Evolutionary conservation across 2,329 filamentous ascomycete species (phyloP).

Genomic region (Claviceps capensis): DNA sequence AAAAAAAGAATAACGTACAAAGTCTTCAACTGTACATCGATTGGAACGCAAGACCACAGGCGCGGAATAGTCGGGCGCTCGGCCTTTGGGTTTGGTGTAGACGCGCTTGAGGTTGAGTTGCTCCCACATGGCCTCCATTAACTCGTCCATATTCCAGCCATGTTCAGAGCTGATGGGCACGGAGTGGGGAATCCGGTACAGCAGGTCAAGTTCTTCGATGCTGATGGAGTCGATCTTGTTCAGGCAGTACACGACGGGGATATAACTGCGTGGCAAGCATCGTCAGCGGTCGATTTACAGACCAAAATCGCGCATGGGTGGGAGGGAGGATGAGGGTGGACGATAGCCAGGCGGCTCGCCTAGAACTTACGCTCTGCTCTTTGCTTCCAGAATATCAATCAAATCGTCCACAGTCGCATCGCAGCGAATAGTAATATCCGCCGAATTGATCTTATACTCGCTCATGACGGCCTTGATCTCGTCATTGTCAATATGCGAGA

Average conservation of each 20-base stretch:
- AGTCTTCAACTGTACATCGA: slow-evolving; percentile 87
- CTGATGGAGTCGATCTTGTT: slow-evolving; percentile 99
- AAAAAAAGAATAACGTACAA: slow-evolving; percentile 48
- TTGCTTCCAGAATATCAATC: slow-evolving; percentile 91
- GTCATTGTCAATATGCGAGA: slow-evolving; percentile 85
- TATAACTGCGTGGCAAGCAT: slow-evolving; percentile 45
- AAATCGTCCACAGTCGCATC: slow-evolving; percentile 95
- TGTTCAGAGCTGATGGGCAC: slow-evolving; percentile 95
- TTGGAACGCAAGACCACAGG: slow-evolving; percentile 79
- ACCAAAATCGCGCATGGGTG: background rate
- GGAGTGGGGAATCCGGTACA: slow-evolving; percentile 94
- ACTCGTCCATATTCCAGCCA: slow-evolving; percentile 95
- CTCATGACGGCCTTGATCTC: slow-evolving; percentile 97
- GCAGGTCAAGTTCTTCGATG: slow-evolving; percentile 89
- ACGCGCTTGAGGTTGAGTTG: slow-evolving; percentile 83
- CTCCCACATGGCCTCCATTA: slow-evolving; percentile 98
- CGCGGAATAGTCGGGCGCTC: slow-evolving; percentile 77
- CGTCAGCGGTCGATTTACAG: background rate
- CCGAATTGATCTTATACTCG: slow-evolving; percentile 93
- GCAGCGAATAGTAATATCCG: slow-evolving; percentile 93
- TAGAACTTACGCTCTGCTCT: slow-evolving; percentile 47
- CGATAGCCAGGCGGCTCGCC: background rate
- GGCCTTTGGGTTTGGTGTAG: slow-evolving; percentile 97
- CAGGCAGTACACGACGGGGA: slow-evolving; percentile 95
- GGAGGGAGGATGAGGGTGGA: background rate